A percentile compares a stretch with the other conserved stretches of the same genome.
These are phyloP conservation scores for Andrographis paniculata DNA, from an alignment of 305 asterid genomes.

Conservation along the genomic window DNA sequence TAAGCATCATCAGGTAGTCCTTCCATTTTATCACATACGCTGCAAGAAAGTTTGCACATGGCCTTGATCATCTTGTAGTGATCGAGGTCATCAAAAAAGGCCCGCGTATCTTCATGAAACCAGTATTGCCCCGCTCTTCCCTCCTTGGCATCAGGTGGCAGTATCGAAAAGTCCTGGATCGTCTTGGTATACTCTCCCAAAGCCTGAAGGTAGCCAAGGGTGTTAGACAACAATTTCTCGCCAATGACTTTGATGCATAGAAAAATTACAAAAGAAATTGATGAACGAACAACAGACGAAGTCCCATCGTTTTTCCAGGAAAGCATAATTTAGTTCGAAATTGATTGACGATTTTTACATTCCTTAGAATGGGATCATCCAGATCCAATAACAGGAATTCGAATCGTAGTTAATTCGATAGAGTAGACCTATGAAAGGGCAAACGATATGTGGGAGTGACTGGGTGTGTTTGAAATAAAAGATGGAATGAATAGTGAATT, in stretches of 20 bases:
- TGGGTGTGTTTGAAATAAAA: no score
- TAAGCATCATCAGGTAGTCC: slow-evolving; percentile 41
- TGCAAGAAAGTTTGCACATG: slow-evolving; percentile 97
- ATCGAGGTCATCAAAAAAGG: slow-evolving; percentile 81
- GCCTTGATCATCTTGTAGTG: slow-evolving; percentile 97
- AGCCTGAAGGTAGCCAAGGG: slow-evolving; percentile 40
- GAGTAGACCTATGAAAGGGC: no score
- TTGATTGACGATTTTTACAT: no score
- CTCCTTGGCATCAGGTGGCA: slow-evolving; percentile 64
- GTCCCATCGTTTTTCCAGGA: no score
- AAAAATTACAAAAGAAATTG: not conserved
- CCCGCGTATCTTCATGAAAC: slow-evolving; percentile 92
- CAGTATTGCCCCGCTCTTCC: slow-evolving; percentile 72
- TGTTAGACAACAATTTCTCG: not conserved
- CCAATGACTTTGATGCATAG: slow-evolving; percentile 6
- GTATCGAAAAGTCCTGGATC: slow-evolving; percentile 54
- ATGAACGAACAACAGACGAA: not conserved
- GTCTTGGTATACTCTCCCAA: slow-evolving; percentile 74
- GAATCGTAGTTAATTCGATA: not conserved
- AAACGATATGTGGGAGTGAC: no score
- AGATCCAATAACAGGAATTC: not conserved
- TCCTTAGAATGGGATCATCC: no score
- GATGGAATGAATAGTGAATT: not conserved
- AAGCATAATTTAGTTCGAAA: no score
- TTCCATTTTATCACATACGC: slow-evolving; percentile 65